Evolutionary conservation across 2,329 filamentous ascomycete species (phyloP).

Genomic region (Aspergillus sp.): DNA sequence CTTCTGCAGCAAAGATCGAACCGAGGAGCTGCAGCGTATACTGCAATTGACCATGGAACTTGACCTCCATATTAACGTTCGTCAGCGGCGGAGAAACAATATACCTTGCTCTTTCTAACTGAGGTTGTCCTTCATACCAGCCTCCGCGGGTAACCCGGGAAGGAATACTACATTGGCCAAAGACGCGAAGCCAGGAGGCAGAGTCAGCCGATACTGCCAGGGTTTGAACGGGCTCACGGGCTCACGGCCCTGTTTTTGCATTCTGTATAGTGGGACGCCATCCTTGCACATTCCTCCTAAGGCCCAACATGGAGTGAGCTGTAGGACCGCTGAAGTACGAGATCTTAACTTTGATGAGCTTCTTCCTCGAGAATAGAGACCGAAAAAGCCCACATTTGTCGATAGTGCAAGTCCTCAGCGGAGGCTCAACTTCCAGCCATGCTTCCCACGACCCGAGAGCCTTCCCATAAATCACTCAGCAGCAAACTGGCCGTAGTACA

Average conservation of each 20-base stretch:
- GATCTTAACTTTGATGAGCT: neutral
- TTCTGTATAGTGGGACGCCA: conserved; percentile 17
- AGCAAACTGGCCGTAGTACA: neutral
- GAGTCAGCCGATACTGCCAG: conserved; percentile 19
- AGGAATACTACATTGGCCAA: conserved; percentile 16
- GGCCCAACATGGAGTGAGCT: neutral
- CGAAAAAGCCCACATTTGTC: neutral
- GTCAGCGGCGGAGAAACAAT: neutral
- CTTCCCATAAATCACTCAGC: neutral
- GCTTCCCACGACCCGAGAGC: neutral
- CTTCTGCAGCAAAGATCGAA: conserved; percentile 7
- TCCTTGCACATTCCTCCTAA: conserved; percentile 20
- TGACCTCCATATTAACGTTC: conserved; percentile 4
- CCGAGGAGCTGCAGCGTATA: conserved; percentile 9
- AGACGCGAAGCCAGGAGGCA: conserved; percentile 9
- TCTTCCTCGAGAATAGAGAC: neutral
- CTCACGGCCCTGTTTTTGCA: conserved; percentile 13
- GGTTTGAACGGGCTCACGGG: conserved; percentile 9
- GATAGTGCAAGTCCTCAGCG: neutral
- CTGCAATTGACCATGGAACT: conserved; percentile 3
- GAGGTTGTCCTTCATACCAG: conserved; percentile 22
- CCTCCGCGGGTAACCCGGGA: conserved; percentile 14
- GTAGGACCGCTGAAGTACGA: neutral
- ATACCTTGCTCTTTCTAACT: conserved; percentile 12
- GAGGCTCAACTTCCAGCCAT: neutral